Percentiles rank a stretch among this genome's conserved stretches.
These are phyloP conservation scores for Clitoria ternatea DNA, from an alignment of 306 rosid species.

Conservation along the genomic window DNA sequence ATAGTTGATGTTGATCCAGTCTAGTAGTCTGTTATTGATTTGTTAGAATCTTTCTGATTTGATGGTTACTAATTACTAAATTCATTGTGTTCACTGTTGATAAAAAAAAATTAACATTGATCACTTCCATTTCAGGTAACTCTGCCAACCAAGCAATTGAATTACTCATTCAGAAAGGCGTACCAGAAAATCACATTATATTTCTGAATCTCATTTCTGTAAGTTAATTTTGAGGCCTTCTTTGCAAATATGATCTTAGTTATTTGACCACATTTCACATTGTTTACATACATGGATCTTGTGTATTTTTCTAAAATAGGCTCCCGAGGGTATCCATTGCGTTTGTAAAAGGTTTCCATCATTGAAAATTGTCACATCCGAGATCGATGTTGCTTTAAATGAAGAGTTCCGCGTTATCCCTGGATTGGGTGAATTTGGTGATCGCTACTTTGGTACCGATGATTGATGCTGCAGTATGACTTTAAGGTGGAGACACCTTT, in stretches of 20 bases:
- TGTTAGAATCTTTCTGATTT: not conserved
- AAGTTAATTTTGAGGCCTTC: slow-evolving; percentile 38
- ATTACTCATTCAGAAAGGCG: slow-evolving; percentile 87
- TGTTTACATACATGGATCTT: slow-evolving; percentile 1
- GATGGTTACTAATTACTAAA: not conserved
- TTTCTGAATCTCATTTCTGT: slow-evolving; percentile 91
- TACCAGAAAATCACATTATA: slow-evolving; percentile 90
- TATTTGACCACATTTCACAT: not conserved
- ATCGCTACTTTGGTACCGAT: slow-evolving; percentile 93
- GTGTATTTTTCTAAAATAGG: slow-evolving; percentile 37
- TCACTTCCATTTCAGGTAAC: slow-evolving; percentile 56
- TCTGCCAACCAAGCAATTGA: slow-evolving; percentile 98
- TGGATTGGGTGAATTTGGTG: slow-evolving; percentile 93
- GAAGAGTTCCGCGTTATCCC: slow-evolving; percentile 89
- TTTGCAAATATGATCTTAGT: not conserved
- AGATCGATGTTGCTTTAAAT: slow-evolving; percentile 77
- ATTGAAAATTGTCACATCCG: slow-evolving; percentile 90
- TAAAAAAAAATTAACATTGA: slow-evolving; percentile 19
- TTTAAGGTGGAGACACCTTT: not conserved
- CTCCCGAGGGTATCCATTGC: slow-evolving; percentile 97
- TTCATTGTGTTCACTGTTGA: slow-evolving; percentile 1
- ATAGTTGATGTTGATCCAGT: not conserved
- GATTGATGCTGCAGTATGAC: slow-evolving; percentile 26
- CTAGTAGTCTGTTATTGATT: not conserved
- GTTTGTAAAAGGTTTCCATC: slow-evolving; percentile 79